phyloP scores from a whole-genome alignment of 1,284 basidiomycete genomes.

The Entoloma clypeatum region DNA sequence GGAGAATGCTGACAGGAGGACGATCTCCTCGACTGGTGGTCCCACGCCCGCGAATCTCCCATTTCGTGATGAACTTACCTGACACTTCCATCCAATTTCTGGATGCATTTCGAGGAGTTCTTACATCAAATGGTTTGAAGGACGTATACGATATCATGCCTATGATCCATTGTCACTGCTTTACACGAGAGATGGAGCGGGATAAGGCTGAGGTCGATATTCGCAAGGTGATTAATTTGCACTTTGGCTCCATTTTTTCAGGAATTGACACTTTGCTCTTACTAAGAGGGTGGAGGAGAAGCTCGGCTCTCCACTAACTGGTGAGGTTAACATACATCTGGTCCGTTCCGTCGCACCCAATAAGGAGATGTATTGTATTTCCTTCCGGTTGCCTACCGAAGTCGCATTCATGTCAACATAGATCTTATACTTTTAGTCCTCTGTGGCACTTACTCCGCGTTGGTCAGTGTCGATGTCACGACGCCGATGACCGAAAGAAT shows the following conservation, averaged over 20 bases:
- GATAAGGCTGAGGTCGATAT: slow-evolving; percentile 74
- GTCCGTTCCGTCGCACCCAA: slow-evolving; percentile 94
- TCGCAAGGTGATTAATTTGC: slow-evolving; percentile 54
- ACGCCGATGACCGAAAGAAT: slow-evolving; percentile 7
- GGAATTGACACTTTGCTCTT: slow-evolving; percentile 3
- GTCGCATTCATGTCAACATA: slow-evolving; percentile 40
- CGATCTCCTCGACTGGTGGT: slow-evolving; percentile 13
- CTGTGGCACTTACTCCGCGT: too few relatives aligned
- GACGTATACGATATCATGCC: slow-evolving; percentile 69
- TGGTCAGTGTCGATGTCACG: slow-evolving; percentile 10
- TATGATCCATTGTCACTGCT: slow-evolving; percentile 95
- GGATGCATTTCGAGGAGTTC: slow-evolving; percentile 79
- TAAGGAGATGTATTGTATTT: slow-evolving; percentile 99
- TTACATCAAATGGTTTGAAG: slow-evolving; percentile 35
- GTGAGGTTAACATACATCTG: slow-evolving; percentile 62
- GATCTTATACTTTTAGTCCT: slow-evolving; percentile 2
- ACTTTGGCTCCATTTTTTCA: slow-evolving; percentile 3
- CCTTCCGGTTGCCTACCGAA: slow-evolving; percentile 76
- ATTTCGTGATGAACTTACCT: slow-evolving; percentile 98
- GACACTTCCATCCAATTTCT: slow-evolving; percentile 90
- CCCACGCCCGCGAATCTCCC: slow-evolving; percentile 60
- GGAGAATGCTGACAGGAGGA: slow-evolving; percentile 21
- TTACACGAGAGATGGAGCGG: slow-evolving; percentile 82
- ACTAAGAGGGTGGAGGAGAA: slow-evolving; percentile 69
- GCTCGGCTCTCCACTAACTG: slow-evolving; percentile 55